Conservation (phyloP, 108 stramenopile species). For the Pseudonitzschia delicatissima region DNA sequence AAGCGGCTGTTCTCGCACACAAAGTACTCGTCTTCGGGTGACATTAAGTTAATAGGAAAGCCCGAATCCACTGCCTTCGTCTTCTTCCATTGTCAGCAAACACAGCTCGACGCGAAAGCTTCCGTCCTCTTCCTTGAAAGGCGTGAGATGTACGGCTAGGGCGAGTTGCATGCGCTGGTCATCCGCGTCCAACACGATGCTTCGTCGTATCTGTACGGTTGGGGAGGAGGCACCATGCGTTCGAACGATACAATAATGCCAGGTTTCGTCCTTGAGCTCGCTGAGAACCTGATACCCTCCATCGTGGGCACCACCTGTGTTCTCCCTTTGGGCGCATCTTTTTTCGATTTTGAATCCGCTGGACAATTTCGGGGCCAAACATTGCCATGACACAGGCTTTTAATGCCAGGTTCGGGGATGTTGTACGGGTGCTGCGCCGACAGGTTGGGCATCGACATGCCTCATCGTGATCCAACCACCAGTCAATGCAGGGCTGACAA, state of each 20-base stretch:
- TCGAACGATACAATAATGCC: slow-evolving; percentile 14
- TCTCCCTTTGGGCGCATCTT: slow-evolving; percentile 25
- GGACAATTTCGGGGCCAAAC: slow-evolving; percentile 38
- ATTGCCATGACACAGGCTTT: slow-evolving; percentile 45
- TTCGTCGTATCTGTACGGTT: slow-evolving; percentile 38
- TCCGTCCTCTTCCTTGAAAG: not conserved
- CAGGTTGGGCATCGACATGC: slow-evolving; percentile 49
- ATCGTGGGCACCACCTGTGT: slow-evolving; percentile 42
- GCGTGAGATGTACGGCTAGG: slow-evolving; percentile 27
- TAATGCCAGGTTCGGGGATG: slow-evolving; percentile 45
- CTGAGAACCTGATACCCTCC: slow-evolving; percentile 44
- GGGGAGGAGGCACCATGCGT: not conserved
- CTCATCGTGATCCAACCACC: slow-evolving; percentile 41
- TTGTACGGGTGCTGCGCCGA: slow-evolving; percentile 13
- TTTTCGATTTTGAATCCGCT: slow-evolving; percentile 28
- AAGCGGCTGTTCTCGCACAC: slow-evolving; percentile 45
- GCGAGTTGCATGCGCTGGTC: slow-evolving; percentile 59
- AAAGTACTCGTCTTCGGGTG: slow-evolving; percentile 55
- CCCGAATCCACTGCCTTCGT: slow-evolving; percentile 57
- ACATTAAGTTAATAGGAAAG: slow-evolving; percentile 42
- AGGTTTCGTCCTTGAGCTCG: slow-evolving; percentile 20
- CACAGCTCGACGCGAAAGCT: slow-evolving; percentile 42
- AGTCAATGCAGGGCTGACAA: slow-evolving; percentile 57
- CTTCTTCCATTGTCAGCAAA: slow-evolving; percentile 66
- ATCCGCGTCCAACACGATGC: slow-evolving; percentile 49